Evolutionary conservation across 257 asterid species (phyloP).

Genomic region (Rubia yunnanensis): DNA sequence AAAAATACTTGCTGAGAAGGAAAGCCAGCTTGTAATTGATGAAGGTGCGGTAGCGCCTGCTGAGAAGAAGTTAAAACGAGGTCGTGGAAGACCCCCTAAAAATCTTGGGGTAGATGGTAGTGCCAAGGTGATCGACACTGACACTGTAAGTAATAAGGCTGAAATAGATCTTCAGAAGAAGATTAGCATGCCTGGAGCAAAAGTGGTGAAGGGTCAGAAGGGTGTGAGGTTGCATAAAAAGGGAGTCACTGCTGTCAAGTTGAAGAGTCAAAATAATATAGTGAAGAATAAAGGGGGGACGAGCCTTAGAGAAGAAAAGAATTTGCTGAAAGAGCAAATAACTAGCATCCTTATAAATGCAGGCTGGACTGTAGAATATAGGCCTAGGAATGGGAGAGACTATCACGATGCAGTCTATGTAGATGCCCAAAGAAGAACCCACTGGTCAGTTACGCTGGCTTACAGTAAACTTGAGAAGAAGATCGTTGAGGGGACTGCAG

Average conservation of each 20-base stretch:
- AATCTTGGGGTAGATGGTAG: slow-evolving; percentile 12
- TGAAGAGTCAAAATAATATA: neutral
- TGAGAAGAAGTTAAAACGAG: slow-evolving; percentile 17
- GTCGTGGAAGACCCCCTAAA: slow-evolving; percentile 35
- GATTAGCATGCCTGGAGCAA: slow-evolving; percentile 12
- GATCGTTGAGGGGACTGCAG: slow-evolving; percentile 59
- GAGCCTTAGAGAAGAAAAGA: slow-evolving; percentile 60
- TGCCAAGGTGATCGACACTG: neutral
- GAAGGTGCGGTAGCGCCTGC: slow-evolving; percentile 4
- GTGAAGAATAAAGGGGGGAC: slow-evolving; percentile 21
- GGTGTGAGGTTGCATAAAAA: slow-evolving; percentile 1
- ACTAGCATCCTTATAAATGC: slow-evolving; percentile 49
- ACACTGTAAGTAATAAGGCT: slow-evolving; percentile 7
- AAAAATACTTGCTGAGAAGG: slow-evolving; percentile 2
- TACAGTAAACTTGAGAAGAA: slow-evolving; percentile 55
- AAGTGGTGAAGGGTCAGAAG: slow-evolving; percentile 14
- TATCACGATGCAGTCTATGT: slow-evolving; percentile 82
- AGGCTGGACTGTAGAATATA: slow-evolving; percentile 77
- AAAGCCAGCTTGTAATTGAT: neutral
- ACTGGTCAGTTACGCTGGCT: slow-evolving; percentile 92
- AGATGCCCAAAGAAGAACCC: slow-evolving; percentile 46
- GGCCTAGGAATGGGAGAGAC: slow-evolving; percentile 50
- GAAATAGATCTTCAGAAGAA: slow-evolving; percentile 8
- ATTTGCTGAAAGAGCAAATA: slow-evolving; percentile 62
- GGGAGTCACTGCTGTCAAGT: neutral